Evolutionary conservation across 177 flowering plant genomes (phyloP), one percentile per base, ranked within the genome.

Genomic region (Vitis hybrid): DNA sequence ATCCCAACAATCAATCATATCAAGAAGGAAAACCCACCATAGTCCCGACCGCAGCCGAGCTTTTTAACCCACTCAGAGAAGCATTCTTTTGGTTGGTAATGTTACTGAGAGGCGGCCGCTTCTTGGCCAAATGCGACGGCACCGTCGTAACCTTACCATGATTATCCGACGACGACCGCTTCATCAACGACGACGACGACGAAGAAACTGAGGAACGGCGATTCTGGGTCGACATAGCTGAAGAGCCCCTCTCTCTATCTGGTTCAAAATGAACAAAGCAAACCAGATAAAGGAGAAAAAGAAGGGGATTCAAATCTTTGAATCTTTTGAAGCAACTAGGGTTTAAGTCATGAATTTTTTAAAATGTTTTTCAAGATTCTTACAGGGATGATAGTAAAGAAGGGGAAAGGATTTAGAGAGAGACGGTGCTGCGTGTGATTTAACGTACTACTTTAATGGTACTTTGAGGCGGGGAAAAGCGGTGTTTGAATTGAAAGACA

Each of bases 51-150:
- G 78, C 67, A 15, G 73, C 62, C 9, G 67, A 69, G 66, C 51
- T 75, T 62, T 74, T 72, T 1, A 74, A 54, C 15, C 62, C 72
- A 56, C 15, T 44, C 47, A 52, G 73, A 64, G 71, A 12, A 20
- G 59, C 81, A 76, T 55, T 73, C 71, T 66, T 82, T 31, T 70
- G 83, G 62, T 88, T 86, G 19, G 87, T 79, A 59, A 88, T 56
- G 79, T 88, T 81, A 3, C 73, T 49, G 4, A 88, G 86, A 31
- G 92, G 86, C 53, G 81, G 83, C 19, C 90, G 72, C 65, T 83
- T 87, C 86, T 80, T 87, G 55, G 79, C 78, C 75, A 73, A 28
- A 9, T 71, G 70, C 14, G 76, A 62, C 57, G 53, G 59, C 17
- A 59, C 68, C 24, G 79, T 69, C 38, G 76, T 24, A 44, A 17